phyloP scores from a whole-genome alignment of 257 asterid genomes.

The Solanum corneliomulleri region DNA sequence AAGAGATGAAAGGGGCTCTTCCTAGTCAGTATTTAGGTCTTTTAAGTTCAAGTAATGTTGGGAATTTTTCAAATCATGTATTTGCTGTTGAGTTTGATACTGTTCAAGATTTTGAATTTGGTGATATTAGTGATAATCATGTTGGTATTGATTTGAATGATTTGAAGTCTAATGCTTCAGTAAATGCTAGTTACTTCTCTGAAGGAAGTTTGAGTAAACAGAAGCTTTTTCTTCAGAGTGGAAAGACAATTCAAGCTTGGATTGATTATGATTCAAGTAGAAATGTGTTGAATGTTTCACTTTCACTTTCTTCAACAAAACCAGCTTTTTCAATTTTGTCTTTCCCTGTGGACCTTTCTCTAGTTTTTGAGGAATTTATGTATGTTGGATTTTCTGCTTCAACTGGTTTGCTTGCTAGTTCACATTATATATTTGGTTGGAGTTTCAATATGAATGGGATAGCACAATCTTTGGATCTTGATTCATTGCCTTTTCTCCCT shows the following conservation, averaged over 20 bases:
- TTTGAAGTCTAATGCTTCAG: conserved; percentile 44
- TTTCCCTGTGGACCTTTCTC: conserved; percentile 38
- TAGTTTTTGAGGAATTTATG: conserved; percentile 37
- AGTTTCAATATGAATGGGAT: conserved; percentile 53
- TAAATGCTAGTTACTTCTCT: conserved; percentile 25
- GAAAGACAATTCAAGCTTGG: conserved; percentile 53
- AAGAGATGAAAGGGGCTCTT: conserved; percentile 26
- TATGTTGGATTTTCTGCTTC: conserved; percentile 89
- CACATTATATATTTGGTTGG: conserved; percentile 71
- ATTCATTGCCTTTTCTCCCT: conserved; percentile 43
- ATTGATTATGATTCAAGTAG: conserved; percentile 42
- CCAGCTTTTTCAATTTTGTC: conserved; percentile 49
- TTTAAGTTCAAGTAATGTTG: conserved; percentile 21
- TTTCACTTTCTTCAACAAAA: conserved; percentile 42
- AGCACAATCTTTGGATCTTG: conserved; percentile 34
- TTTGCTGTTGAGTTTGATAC: conserved; percentile 77
- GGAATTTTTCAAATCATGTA: conserved; percentile 50
- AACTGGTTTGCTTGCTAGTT: conserved; percentile 55
- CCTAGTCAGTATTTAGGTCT: conserved; percentile 59
- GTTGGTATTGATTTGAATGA: conserved; percentile 59
- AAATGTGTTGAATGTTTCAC: conserved; percentile 34
- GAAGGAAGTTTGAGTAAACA: conserved; percentile 12
- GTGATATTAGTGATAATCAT: conserved; percentile 60
- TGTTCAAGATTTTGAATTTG: conserved; percentile 29
- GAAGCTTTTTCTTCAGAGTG: conserved; percentile 28